Conservation (phyloP, 202 grass and related monocot genomes). For the Bolboschoenoplectus hybrid region DNA sequence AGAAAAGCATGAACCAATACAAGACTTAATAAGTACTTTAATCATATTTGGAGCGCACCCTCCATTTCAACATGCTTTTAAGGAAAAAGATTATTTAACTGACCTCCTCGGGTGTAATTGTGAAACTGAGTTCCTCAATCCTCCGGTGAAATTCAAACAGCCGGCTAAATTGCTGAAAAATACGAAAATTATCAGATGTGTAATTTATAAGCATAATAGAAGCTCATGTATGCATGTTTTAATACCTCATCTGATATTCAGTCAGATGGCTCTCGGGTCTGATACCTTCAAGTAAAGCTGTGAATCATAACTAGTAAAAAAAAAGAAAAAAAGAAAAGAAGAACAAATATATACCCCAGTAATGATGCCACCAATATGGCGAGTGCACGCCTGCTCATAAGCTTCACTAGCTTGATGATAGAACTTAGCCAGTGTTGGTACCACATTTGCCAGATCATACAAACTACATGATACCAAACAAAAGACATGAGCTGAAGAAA, state of each 20-base stretch:
- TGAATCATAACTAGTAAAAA: background rate
- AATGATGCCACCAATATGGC: conserved; percentile 93
- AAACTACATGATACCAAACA: conserved; percentile 68
- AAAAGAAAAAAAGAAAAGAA: conserved; percentile 28
- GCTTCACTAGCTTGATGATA: conserved; percentile 97
- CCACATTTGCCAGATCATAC: conserved; percentile 97
- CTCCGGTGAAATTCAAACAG: conserved; percentile 90
- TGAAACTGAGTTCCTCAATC: conserved; percentile 91
- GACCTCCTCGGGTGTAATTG: conserved; percentile 93
- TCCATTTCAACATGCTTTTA: background rate
- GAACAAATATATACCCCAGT: conserved; percentile 65
- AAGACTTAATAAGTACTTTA: background rate
- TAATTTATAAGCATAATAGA: background rate
- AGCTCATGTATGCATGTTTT: conserved; percentile 2
- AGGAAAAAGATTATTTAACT: conserved; percentile 21
- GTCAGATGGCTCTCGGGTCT: background rate
- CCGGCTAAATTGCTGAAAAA: conserved; percentile 93
- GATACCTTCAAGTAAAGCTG: background rate
- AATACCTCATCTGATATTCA: conserved; percentile 9
- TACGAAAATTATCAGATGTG: conserved; percentile 8
- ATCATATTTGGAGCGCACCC: background rate
- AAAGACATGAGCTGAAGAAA: conserved; percentile 24
- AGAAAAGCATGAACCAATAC: background rate
- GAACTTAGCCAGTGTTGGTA: conserved; percentile 92
- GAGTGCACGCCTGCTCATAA: conserved; percentile 96